Evolutionary conservation across 1,284 basidiomycete species (phyloP), one percentile per base, ranked within the genome.

Genomic region (Sporisorium reilianum): DNA sequence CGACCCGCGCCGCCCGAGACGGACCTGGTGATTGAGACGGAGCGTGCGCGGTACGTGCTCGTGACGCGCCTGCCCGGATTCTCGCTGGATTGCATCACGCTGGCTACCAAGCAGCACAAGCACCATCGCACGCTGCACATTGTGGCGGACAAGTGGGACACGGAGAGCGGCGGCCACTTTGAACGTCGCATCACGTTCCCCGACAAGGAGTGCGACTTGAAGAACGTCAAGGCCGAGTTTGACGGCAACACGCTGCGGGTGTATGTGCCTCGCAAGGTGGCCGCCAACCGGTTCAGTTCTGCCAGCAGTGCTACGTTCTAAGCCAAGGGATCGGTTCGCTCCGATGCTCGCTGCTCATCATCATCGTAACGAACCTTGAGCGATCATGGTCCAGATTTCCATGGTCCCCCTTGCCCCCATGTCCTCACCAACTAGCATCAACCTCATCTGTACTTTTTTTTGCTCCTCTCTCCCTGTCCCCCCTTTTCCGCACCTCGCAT

Each of bases 251-350:
- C 53, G 28, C 70, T 80, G 25, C 44, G 55, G 7, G 66, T 80
- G 14, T 51, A 62, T 18, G 68, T 80, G 26, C 79, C 79, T 5
- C 58, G 71, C 23, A 64, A 41, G 16, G 22, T 26, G 11, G 20
- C 36, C 0, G 5, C 32, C 7, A 48, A 23, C 28, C 46, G 55
- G 1, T 71, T 67, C 57, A 73, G 65, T 52, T 73, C 69, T 22
- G 64, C 74, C 16, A 68, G 56, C 61, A 75, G 73, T 48, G 74
- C 69, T 26, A 65, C 58, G 1, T 76, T 89, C 86, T 92, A 90
- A 75, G 89, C 16, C 36, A n/a, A n/a, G n/a, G n/a, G n/a, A n/a
- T n/a, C n/a, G n/a, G n/a, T n/a, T n/a, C n/a, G n/a, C n/a, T n/a
- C n/a, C n/a, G n/a, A n/a, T n/a, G n/a, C n/a, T n/a, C n/a, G n/a